A percentile compares a stretch with the other conserved stretches of the same genome.
These are phyloP conservation scores for Alternaria brassicicola DNA, from an alignment of 2,329 filamentous ascomycete genomes.

Conservation along the genomic window DNA sequence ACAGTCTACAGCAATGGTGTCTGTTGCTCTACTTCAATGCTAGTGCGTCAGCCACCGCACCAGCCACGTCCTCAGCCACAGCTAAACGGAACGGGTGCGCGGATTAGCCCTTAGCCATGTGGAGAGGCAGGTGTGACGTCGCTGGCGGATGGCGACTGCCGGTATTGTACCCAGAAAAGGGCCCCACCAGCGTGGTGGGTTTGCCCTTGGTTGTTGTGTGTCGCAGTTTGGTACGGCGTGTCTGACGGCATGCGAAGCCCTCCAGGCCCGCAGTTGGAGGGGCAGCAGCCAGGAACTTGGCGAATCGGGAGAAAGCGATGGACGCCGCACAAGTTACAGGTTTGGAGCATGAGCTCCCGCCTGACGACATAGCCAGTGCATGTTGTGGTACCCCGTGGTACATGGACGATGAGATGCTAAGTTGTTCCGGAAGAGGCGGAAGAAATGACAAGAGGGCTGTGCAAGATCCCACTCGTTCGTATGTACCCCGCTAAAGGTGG, in stretches of 20 bases:
- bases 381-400: background rate
- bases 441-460: background rate
- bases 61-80: slow-evolving; percentile 13
- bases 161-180: background rate
- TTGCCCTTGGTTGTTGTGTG: background rate
- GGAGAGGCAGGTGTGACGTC: slow-evolving; percentile 5
- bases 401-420: background rate
- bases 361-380: background rate
- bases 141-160: slow-evolving; percentile 6
- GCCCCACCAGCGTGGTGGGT: slow-evolving; percentile 1
- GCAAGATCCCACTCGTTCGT: slow-evolving; percentile 8
- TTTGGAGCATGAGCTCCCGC: background rate
- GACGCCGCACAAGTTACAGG: background rate
- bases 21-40: background rate
- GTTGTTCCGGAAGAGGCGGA: background rate
- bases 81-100: background rate
- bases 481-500: slow-evolving; percentile 10
- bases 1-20: background rate
- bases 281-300: slow-evolving; percentile 4
- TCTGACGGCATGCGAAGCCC: slow-evolving; percentile 1
- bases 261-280: background rate
- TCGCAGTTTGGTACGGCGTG: background rate
- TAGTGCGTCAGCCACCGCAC: background rate
- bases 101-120: background rate
- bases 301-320: background rate